These are phyloP conservation scores for Beauveria asiatica DNA, from an alignment of 2,329 filamentous ascomycete genomes.

Conservation along the genomic window DNA sequence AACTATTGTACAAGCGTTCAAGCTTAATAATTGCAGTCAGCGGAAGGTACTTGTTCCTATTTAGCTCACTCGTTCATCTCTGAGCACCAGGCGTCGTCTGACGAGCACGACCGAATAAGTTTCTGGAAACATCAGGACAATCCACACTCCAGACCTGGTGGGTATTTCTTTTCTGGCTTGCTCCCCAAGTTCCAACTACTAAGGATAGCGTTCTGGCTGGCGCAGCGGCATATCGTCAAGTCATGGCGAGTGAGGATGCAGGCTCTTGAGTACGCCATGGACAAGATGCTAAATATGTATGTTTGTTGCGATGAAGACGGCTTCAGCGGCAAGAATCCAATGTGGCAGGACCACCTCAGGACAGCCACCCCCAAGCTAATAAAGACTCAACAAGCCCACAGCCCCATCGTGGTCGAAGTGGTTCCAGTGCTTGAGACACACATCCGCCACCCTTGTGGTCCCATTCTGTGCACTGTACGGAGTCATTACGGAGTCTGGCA, in stretches of 20 bases:
- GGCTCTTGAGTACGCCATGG: too few relatives aligned
- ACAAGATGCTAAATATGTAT: neutral
- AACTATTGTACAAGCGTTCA: neutral
- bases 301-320: neutral
- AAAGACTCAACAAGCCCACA: conserved; percentile 4
- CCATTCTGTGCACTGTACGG: neutral
- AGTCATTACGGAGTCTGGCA: neutral
- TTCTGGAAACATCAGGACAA: too few relatives aligned
- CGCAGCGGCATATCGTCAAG: too few relatives aligned
- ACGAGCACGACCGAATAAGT: too few relatives aligned
- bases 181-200: too few relatives aligned
- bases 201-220: too few relatives aligned
- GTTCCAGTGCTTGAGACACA: neutral
- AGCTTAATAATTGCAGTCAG: neutral
- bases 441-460: neutral
- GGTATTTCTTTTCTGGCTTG: too few relatives aligned
- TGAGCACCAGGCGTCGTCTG: too few relatives aligned
- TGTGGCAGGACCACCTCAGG: neutral
- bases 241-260: too few relatives aligned
- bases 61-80: too few relatives aligned
- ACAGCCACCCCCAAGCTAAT: neutral
- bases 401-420: conserved; percentile 2
- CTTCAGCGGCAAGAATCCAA: neutral
- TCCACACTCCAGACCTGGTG: too few relatives aligned
- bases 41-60: neutral